Conservation (phyloP, 2,329 filamentous ascomycete genomes). For the Gremmenia infestans region DNA sequence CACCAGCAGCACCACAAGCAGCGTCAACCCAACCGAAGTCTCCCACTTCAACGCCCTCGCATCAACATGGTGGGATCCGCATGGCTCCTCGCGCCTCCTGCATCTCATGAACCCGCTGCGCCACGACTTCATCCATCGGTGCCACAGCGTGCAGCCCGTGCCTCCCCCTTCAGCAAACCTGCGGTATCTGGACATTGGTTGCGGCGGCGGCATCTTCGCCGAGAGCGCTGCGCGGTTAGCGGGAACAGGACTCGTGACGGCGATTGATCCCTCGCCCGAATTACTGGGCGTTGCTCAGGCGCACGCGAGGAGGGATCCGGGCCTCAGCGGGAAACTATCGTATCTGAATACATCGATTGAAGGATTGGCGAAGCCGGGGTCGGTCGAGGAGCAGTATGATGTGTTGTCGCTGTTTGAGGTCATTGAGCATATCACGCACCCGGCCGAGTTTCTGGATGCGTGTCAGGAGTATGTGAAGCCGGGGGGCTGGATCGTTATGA, state of each 20-base stretch:
- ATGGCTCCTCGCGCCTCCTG: slow-evolving; percentile 84
- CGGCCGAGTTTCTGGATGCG: slow-evolving; percentile 65
- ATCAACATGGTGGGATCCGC: slow-evolving; percentile 93
- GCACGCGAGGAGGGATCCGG: slow-evolving; percentile 72
- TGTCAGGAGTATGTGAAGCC: slow-evolving; percentile 75
- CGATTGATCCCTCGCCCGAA: slow-evolving; percentile 71
- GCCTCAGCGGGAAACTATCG: slow-evolving; percentile 55
- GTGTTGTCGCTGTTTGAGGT: slow-evolving; percentile 90
- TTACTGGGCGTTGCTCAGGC: slow-evolving; percentile 70
- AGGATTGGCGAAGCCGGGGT: slow-evolving; percentile 45
- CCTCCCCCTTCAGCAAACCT: slow-evolving; percentile 41
- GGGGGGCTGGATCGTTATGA: slow-evolving; percentile 88
- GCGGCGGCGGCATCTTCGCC: slow-evolving; percentile 93
- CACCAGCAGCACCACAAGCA: slow-evolving; percentile 41
- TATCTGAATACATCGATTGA: slow-evolving; percentile 80
- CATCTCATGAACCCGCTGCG: slow-evolving; percentile 98
- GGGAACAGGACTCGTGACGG: slow-evolving; percentile 60
- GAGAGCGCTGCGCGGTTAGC: slow-evolving; percentile 73
- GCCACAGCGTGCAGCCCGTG: slow-evolving; percentile 53
- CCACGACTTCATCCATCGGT: slow-evolving; percentile 81
- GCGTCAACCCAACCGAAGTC: slow-evolving; percentile 83
- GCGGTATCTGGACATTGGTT: slow-evolving; percentile 85
- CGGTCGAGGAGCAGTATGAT: slow-evolving; percentile 55
- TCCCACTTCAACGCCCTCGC: slow-evolving; percentile 93
- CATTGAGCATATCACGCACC: slow-evolving; percentile 81